Percentiles rank a stretch among this genome's conserved stretches.
Conservation (phyloP, 768 basidiomycete species). For the Clavaria fumosa region DNA sequence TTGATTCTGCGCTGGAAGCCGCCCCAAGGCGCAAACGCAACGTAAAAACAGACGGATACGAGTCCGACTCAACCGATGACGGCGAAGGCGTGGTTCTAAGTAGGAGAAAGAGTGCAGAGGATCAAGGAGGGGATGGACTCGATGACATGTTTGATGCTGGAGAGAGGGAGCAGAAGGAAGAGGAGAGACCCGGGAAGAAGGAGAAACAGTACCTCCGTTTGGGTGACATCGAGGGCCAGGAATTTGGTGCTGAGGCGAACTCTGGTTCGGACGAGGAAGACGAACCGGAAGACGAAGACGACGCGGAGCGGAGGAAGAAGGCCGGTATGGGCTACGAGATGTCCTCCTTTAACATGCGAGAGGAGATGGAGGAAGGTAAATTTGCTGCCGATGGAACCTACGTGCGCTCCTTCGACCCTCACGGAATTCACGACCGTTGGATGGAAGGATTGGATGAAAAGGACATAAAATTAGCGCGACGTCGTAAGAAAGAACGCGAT, state of each 20-base stretch:
- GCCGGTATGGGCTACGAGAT: slow-evolving; percentile 87
- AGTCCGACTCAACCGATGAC: slow-evolving; percentile 88
- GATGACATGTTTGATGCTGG: slow-evolving; percentile 74
- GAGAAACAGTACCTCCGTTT: slow-evolving; percentile 67
- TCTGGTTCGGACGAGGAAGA: slow-evolving; percentile 31
- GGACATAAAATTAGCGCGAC: slow-evolving; percentile 71
- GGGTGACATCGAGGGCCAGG: slow-evolving; percentile 95
- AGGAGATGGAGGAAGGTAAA: slow-evolving; percentile 97
- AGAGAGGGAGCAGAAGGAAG: slow-evolving; percentile 35
- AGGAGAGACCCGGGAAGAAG: slow-evolving; percentile 30
- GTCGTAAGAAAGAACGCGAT: slow-evolving; percentile 62
- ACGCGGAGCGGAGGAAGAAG: slow-evolving; percentile 57
- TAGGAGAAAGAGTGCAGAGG: slow-evolving; percentile 44
- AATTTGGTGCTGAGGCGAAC: slow-evolving; percentile 44
- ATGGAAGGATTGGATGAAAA: slow-evolving; percentile 80
- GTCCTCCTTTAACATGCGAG: slow-evolving; percentile 96
- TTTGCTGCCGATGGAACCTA: slow-evolving; percentile 90
- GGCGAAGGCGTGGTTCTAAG: slow-evolving; percentile 88
- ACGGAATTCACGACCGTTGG: slow-evolving; percentile 90
- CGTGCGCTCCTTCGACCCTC: slow-evolving; percentile 74
- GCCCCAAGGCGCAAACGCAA: slow-evolving; percentile 48
- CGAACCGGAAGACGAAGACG: slow-evolving; percentile 62
- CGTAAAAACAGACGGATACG: slow-evolving; percentile 81
- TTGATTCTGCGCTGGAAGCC: slow-evolving; percentile 58
- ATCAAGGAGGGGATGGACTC: slow-evolving; percentile 45